Conservation (phyloP, 2,329 filamentous ascomycete species). For the Colletotrichum echinochloae region DNA sequence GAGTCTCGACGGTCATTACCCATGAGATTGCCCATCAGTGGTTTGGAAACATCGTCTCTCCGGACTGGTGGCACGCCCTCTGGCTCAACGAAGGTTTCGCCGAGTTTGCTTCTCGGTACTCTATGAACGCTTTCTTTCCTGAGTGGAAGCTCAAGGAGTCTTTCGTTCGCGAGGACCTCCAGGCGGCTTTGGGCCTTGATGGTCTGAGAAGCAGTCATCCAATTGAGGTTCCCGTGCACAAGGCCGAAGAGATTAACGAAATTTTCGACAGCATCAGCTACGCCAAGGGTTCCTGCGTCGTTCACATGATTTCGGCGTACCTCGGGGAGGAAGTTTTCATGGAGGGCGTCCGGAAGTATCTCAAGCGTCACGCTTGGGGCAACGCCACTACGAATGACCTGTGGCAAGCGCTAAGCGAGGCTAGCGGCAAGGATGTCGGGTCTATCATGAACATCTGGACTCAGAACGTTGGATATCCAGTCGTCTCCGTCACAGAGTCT, state of each 20-base stretch:
- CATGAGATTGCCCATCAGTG: conserved; percentile 98
- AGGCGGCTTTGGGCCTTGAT: conserved; percentile 87
- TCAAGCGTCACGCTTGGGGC: conserved; percentile 96
- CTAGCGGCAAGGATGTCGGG: conserved; percentile 90
- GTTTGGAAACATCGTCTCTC: conserved; percentile 97
- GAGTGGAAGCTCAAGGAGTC: conserved; percentile 99
- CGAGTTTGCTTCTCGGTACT: conserved; percentile 65
- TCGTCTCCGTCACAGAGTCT: conserved; percentile 82
- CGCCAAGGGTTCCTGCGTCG: conserved; percentile 93
- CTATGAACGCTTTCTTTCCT: conserved; percentile 93
- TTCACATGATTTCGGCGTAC: conserved; percentile 97
- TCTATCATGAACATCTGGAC: conserved; percentile 97
- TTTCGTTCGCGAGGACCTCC: conserved; percentile 93
- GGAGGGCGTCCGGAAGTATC: conserved; percentile 88
- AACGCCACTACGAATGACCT: conserved; percentile 93
- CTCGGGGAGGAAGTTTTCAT: conserved; percentile 93
- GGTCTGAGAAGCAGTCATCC: conserved; percentile 95
- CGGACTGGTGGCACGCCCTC: conserved; percentile 98
- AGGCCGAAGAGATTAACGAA: conserved; percentile 95
- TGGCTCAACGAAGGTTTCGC: conserved; percentile 97
- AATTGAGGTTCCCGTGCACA: conserved; percentile 95
- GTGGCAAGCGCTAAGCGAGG: conserved; percentile 88
- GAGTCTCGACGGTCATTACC: conserved; percentile 94
- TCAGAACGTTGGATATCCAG: conserved; percentile 94
- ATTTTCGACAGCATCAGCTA: conserved; percentile 99